A percentile compares a stretch with the other conserved stretches of the same genome.
phyloP scores from a whole-genome alignment of 75 land plant genomes.

The Cupressus sempervirens region DNA sequence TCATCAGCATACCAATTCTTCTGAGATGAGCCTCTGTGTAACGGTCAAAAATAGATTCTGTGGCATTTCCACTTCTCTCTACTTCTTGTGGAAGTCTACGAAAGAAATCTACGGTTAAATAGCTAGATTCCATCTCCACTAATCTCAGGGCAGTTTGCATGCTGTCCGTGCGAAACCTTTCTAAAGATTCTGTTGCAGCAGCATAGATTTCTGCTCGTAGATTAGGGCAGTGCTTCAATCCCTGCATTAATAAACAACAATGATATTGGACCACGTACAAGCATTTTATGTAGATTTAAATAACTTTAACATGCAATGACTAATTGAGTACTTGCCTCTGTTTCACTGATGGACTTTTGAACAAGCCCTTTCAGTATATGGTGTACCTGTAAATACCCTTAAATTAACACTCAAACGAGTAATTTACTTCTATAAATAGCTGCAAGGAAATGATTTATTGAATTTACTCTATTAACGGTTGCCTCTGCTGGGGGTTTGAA shows the following conservation, averaged over 20 bases:
- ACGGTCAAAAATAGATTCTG: constrained; percentile 45
- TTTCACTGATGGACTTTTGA: constrained; percentile 74
- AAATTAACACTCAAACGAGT: neutral
- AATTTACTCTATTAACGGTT: constrained; percentile 44
- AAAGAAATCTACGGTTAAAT: constrained; percentile 93
- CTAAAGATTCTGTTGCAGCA: constrained; percentile 75
- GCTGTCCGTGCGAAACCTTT: constrained; percentile 82
- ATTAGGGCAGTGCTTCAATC: constrained; percentile 79
- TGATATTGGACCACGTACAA: neutral
- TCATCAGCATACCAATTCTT: constrained; percentile 42
- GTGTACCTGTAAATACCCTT: constrained; percentile 56
- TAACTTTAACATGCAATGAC: no score
- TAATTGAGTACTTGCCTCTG: constrained; percentile 38
- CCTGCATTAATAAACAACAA: constrained; percentile 34
- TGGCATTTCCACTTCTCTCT: constrained; percentile 56
- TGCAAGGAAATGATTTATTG: constrained; percentile 32
- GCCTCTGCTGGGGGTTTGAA: constrained; percentile 87
- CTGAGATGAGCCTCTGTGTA: constrained; percentile 69
- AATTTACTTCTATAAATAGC: neutral
- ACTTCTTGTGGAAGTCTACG: constrained; percentile 78
- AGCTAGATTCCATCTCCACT: constrained; percentile 94
- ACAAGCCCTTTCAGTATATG: constrained; percentile 76
- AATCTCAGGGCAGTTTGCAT: constrained; percentile 68
- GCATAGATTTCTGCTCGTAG: constrained; percentile 83
- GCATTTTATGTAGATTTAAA: no score